phyloP scores from a whole-genome alignment of 331 rosid species.

The Rosa hybrid region DNA sequence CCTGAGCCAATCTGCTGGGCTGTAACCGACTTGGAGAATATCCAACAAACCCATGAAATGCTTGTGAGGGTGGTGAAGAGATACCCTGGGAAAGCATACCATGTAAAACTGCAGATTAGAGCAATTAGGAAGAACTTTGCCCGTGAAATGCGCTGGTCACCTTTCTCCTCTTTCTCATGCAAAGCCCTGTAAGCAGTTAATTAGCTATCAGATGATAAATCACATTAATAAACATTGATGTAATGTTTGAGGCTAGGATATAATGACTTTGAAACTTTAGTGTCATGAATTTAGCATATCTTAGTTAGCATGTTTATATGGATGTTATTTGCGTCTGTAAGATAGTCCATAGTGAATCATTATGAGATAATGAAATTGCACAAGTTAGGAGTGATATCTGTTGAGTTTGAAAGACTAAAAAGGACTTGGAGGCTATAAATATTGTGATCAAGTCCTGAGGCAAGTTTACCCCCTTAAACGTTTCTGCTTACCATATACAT shows the following conservation, averaged over 20 bases:
- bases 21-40: slow-evolving; percentile 78
- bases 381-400: too few relatives aligned
- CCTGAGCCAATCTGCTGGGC: slow-evolving; percentile 92
- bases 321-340: background rate
- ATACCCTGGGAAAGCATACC: slow-evolving; percentile 75
- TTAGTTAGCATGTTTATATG: background rate
- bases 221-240: background rate
- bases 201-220: background rate
- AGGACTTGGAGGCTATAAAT: too few relatives aligned
- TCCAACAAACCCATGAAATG: slow-evolving; percentile 90
- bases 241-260: background rate
- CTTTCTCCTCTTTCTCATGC: slow-evolving; percentile 93
- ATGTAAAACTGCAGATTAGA: slow-evolving; percentile 68
- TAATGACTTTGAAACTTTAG: background rate
- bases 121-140: slow-evolving; percentile 75
- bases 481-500: too few relatives aligned
- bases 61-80: slow-evolving; percentile 68
- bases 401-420: too few relatives aligned
- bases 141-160: slow-evolving; percentile 48
- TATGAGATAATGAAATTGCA: too few relatives aligned
- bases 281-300: background rate
- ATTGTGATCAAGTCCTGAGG: too few relatives aligned
- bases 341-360: too few relatives aligned
- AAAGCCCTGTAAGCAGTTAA: slow-evolving; percentile 50
- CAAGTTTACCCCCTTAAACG: too few relatives aligned